Evolutionary conservation across 768 basidiomycete genomes (phyloP).

Genomic region (Trametes coccinea): DNA sequence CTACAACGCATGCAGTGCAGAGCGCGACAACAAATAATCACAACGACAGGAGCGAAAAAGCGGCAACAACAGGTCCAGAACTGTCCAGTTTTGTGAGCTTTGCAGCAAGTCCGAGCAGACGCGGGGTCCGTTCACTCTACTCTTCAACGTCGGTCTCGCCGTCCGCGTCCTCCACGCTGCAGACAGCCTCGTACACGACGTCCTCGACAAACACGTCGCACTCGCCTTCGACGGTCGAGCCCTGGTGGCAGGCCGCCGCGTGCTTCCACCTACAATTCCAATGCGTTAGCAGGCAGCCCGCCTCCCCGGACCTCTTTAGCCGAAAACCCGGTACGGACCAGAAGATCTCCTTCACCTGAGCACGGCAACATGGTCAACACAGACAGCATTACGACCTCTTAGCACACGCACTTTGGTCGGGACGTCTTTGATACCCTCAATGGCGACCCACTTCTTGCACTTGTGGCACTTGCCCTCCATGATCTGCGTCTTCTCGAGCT

Average conservation of each 20-base stretch:
- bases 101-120: not conserved
- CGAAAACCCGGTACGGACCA: slow-evolving; percentile 46
- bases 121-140: not conserved
- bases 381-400: not conserved
- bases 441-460: slow-evolving; percentile 68
- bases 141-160: slow-evolving; percentile 10
- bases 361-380: not conserved
- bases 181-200: slow-evolving; percentile 15
- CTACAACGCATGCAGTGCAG: not conserved
- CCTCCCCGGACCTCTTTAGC: not conserved
- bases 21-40: not conserved
- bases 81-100: too few relatives aligned
- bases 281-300: not conserved
- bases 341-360: slow-evolving; percentile 69
- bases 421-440: slow-evolving; percentile 74
- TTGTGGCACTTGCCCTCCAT: slow-evolving; percentile 78
- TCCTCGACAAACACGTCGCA: slow-evolving; percentile 59
- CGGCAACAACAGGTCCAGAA: not conserved
- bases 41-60: not conserved
- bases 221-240: slow-evolving; percentile 56
- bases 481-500: slow-evolving; percentile 59
- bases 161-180: slow-evolving; percentile 1
- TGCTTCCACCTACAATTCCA: slow-evolving; percentile 72
- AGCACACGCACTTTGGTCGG: slow-evolving; percentile 57
- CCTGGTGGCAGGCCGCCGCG: slow-evolving; percentile 73